Conservation (phyloP, 306 rosid species). For the cucumber (Cucumis sativus) region DNA sequence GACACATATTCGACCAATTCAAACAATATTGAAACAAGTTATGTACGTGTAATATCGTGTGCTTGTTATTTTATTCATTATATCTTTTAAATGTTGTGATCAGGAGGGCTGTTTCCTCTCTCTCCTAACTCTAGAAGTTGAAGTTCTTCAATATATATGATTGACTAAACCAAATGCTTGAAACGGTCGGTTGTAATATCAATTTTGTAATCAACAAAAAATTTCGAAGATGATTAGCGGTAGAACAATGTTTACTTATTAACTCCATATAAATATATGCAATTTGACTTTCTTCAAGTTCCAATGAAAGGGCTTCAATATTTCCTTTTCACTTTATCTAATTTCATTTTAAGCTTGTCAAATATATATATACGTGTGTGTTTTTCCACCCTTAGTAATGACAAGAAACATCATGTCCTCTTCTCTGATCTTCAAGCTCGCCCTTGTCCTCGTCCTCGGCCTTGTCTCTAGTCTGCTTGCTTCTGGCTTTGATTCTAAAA, state of each 20-base stretch:
- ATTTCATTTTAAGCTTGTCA: background rate
- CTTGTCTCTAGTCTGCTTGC: background rate
- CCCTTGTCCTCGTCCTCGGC: background rate
- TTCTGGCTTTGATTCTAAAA: background rate
- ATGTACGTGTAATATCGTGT: background rate
- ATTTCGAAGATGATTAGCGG: background rate
- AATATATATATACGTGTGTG: background rate
- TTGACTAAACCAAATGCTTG: background rate
- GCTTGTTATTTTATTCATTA: background rate
- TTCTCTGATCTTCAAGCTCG: background rate
- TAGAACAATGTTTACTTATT: background rate
- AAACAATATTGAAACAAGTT: background rate
- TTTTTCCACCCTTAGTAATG: background rate
- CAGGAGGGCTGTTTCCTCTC: background rate
- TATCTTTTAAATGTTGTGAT: too few species aligned
- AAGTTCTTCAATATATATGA: background rate
- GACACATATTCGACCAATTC: background rate
- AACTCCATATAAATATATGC: background rate
- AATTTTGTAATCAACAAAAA: background rate
- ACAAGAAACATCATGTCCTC: background rate
- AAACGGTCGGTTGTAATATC: background rate
- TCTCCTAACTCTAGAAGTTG: background rate
- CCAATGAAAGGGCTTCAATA: background rate
- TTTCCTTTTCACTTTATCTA: background rate
- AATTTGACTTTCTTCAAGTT: background rate